Evolutionary conservation across 768 basidiomycete species (phyloP).

Genomic region (Cystofilobasidium capitatum): DNA sequence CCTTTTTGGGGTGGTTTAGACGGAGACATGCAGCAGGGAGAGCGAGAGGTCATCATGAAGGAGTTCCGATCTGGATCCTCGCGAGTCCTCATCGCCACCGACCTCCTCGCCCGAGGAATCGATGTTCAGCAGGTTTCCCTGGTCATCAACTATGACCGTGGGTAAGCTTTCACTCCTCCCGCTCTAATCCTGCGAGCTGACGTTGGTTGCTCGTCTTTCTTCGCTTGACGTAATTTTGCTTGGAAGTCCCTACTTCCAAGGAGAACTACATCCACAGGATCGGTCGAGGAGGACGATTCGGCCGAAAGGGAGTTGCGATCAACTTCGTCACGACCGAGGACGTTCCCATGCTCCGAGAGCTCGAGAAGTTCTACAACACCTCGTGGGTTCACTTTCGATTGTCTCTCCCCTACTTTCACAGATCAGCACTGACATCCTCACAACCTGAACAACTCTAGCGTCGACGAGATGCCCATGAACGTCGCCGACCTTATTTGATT

Average conservation of each 20-base stretch:
- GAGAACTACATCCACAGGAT: constrained; percentile 81
- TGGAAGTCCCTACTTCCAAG: constrained; percentile 14
- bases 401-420: constrained; percentile 5
- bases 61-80: constrained; percentile 83
- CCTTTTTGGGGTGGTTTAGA: constrained; percentile 34
- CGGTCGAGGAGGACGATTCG: constrained; percentile 97
- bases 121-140: constrained; percentile 96
- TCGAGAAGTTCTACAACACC: constrained; percentile 90
- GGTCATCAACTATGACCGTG: constrained; percentile 71
- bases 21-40: constrained; percentile 92
- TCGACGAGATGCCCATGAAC: constrained; percentile 91
- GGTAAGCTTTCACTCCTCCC: constrained; percentile 20
- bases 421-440: constrained; percentile 46
- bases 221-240: background rate
- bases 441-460: too few relatives aligned
- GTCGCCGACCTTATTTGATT: constrained; percentile 90
- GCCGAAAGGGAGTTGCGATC: constrained; percentile 98
- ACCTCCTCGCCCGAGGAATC: constrained; percentile 95
- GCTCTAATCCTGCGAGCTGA: too few relatives aligned
- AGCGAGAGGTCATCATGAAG: constrained; percentile 91
- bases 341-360: constrained; percentile 91
- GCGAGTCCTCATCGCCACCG: constrained; percentile 89
- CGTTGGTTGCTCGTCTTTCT: background rate
- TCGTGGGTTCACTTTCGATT: constrained; percentile 49
- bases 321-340: constrained; percentile 96